Base-by-base conservation (phyloP, 257 asterid genomes). In the Forsythia suspensa region DNA sequence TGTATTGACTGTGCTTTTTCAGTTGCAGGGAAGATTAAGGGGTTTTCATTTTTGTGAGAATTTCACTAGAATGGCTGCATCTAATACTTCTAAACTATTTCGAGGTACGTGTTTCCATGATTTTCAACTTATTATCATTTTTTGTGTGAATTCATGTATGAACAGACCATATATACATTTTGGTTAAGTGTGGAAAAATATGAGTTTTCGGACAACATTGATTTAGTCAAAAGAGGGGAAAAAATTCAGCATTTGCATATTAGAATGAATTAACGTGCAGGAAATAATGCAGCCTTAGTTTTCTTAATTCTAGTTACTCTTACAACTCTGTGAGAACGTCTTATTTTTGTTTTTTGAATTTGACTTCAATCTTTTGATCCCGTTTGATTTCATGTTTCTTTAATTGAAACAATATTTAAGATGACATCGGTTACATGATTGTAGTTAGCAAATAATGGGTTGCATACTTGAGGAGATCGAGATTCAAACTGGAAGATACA, bases 31-130 rank as follows among this genome's bases (percentile, higher is more conserved):
- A 29, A 71, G 44, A 20, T 44, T 38, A 65, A 52, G 34, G 73
- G 11, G 75, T 41, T 44, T 71, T 9, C 37, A 29, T 37, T 48
- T 13, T 38, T 15, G 70, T 20, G 77, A 65, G 24, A 72, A 34
- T 66, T 79, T 63, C 7, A 71, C 38, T 8, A 57, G 63, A 4
- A 88, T 88, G 92, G 90, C 92, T 52, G 89, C 90, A 57, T 84
- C 90, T 4, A 84, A 72, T 74, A 57, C 86, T 72, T 79, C 90
- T 24, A 88, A 82, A 48, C 21, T 88, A 44, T 79, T 86, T 76
- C 88, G 84, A 37, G 90, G 92, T 86, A 82, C 67, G 84, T 46
- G 34, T 44, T 38, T 16, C 1, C 5, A 6, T 11, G 18, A 21
- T 52, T 2, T 74, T 42, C n/a, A 24, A 21, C 3, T 79, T 73